Evolutionary conservation across 1,139 yeast genomes (phyloP), one percentile per base, ranked within the genome.

Genomic region (Debaryomyces psychrophilus): DNA sequence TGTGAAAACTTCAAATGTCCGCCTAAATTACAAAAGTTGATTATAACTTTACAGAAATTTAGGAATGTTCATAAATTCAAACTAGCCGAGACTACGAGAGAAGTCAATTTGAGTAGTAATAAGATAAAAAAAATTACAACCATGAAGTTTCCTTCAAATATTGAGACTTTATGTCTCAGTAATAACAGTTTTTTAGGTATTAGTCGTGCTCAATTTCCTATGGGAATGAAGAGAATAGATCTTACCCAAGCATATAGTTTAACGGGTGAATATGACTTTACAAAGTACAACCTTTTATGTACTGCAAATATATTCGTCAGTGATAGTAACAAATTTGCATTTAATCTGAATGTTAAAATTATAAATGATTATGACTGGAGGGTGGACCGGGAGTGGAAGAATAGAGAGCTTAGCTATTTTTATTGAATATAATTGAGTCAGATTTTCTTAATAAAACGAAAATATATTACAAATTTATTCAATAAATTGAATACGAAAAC

Each of bases 1-100:
- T 42, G 44, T 37, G 40, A 35, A 17, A 34, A 42, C 4, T 35
- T 42, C 35, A 28, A 20, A 42, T 42, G 44, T 22, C 44, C 44
- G 5, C 41, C 36, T 2, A 14, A 11, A 5, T 36, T 42, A 17
- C 15, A 20, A 9, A 29, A 15, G 8, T 36, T 42, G 36, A 27
- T 15, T 26, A 42, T 42, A 6, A 42, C 34, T 29, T 29, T 25
- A 14, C 44, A 42, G 25, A 18, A 36, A n/a, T 42, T 35, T 9
- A 36, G 39, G 22, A 34, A 34, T 27, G 31, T 36, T 36, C 39
- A 35, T 29, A 42, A 42, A 23, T 12, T 42, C 2, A 34, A 22
- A 11, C 15, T 42, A n/a, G 28, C 36, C 4, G n/a, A 20, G 22
- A 22, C 40, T 7, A n/a, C 28, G 11, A 25, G 14, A 31, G 36